Evolutionary conservation across 2,329 filamentous ascomycete species (phyloP), one percentile per base, ranked within the genome.

Genomic region (Verticillium nubilum): DNA sequence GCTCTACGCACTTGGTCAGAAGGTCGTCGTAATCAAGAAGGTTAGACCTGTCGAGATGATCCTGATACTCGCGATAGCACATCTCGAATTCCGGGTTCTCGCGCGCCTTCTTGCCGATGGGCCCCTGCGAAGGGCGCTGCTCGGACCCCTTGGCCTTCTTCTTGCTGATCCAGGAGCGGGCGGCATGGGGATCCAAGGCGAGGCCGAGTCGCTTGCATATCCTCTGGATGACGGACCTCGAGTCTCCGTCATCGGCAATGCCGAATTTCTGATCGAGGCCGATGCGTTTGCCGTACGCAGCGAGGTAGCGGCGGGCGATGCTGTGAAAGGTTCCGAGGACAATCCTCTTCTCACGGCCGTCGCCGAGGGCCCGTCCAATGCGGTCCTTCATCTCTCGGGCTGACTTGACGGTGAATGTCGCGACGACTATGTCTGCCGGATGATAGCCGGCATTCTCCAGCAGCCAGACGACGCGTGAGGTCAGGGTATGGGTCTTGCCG

Each of bases 391-490:
- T 99, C 77, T 98, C 94, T 19, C 80, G 85, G 19, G 93, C 91
- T 1, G 95, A 93, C 73, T 98, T 98, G 72, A 97, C 92, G 2
- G 95, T 99, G 70, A 99, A 99, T 0, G 94, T 98, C 62, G 94
- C 95, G 61, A 97, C 94, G 61, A 99, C 87, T 67, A 98, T 87
- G 76, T 97, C 92, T 76, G 90, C 86, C 68, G 94, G 94, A 59
- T 86, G 83, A 66, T 91, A 85, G 50, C 87, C 85, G 66, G 85
- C 78, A 67, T 89, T 80, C 56, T 88, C 84, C 58, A 97, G 83
- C 29, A 97, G 85, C 81, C 94, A 96, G 67, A 93, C 93, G 60
- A 97, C 92, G 63, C 95, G 89, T 52, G 93, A 91, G 0, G 93
- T 97, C 58, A 99, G 81, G 0, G 95, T 98, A 73, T 97, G 96